Percentiles rank a stretch among this genome's conserved stretches.
Conservation (phyloP, 768 basidiomycete genomes). For the Cystofilobasidium macerans region DNA sequence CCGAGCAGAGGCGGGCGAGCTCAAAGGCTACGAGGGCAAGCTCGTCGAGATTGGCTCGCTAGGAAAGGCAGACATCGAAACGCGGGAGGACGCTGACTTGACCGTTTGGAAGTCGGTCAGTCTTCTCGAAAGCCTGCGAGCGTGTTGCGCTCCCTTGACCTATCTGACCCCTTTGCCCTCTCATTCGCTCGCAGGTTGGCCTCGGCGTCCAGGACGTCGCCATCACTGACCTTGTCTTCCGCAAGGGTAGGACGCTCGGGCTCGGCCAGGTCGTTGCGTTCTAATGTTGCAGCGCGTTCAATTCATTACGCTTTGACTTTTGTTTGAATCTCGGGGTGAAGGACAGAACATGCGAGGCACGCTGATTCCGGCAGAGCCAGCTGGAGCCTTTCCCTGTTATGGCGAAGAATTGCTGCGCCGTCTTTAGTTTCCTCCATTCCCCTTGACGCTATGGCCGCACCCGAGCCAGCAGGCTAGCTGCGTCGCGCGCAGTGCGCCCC, state of each 20-base stretch:
- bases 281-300: no score
- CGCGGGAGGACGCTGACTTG: slow-evolving; percentile 8
- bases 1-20: slow-evolving; percentile 21
- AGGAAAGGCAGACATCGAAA: neutral
- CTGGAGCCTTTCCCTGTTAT: no score
- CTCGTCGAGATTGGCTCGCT: slow-evolving; percentile 9
- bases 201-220: slow-evolving; percentile 23
- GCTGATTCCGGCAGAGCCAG: no score
- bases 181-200: slow-evolving; percentile 1
- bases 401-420: no score
- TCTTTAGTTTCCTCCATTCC: no score
- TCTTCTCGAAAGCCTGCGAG: neutral
- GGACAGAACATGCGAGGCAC: no score
- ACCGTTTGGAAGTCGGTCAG: slow-evolving; percentile 25
- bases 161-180: neutral
- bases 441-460: no score
- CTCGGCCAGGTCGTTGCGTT: slow-evolving; percentile 6
- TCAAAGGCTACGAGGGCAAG: slow-evolving; percentile 15
- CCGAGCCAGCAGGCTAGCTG: no score
- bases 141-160: neutral
- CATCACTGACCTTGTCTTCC: slow-evolving; percentile 20
- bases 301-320: no score
- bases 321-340: no score
- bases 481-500: no score
- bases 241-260: slow-evolving; percentile 6